Evolutionary conservation across 2,329 filamentous ascomycete species (phyloP), one percentile per base, ranked within the genome.

Genomic region (Monilinia fructicola): DNA sequence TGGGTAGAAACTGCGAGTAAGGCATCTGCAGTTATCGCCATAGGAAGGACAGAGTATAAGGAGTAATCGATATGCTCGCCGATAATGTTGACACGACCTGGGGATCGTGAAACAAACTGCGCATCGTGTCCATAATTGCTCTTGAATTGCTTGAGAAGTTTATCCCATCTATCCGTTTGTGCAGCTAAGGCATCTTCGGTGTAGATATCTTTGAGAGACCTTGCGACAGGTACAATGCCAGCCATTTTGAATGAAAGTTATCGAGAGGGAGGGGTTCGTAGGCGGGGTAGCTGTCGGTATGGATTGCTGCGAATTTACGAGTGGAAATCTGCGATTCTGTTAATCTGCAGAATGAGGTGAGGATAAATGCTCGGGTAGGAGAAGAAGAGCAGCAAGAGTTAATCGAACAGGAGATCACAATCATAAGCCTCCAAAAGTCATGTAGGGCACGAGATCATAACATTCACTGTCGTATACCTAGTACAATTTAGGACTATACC

Each of bases 51-150:
- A 73, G 95, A 89, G 82, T 98, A 99, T 26, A 99, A 86, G 18
- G 92, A 97, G 81, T 99, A 99, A 81, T 99, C 95, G 75, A 99
- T 97, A 81, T 99, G 95, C 84, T 99, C 95, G 78, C 95, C 95
- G 77, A 99, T 97, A 76, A 99, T 95, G 81, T 98, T 98, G 72
- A 99, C 95, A 72, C 95, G 87, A 68, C 95, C 95, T 1, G 95
- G 95, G 65, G 93, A 97, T 70, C 95, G 89, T 12, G 94, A 87
- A 26, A 98, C 87, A 74, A 97, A 97, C 67, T 90, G 85, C 50
- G 93, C 88, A 21, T 83, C 80, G 62, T 86, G 83, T 72, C 87
- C 88, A 79, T 94, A 96, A 53, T 80, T 81, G 67, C 84, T 79
- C 71, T 88, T 81, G 79, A 98, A 98, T 71, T 84, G 84, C 62